A percentile compares a stretch with the other conserved stretches of the same genome.
Evolutionary conservation across 2,329 filamentous ascomycete species (phyloP).

Genomic region (Colletotrichum sidae): DNA sequence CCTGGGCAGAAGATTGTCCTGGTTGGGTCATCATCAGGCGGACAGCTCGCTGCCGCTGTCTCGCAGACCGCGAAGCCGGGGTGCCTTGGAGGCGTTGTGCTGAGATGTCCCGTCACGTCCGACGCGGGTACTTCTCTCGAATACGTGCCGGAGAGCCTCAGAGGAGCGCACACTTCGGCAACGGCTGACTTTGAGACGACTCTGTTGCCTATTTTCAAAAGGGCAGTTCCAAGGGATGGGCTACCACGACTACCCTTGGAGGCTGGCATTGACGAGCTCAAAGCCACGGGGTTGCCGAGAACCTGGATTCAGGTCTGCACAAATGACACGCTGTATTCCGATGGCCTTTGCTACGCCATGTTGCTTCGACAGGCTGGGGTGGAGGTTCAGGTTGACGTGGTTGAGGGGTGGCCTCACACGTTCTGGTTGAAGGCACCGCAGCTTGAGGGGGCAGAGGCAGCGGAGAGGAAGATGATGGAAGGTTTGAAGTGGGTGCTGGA

Average conservation of each 20-base stretch:
- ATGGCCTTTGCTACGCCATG: constrained; percentile 62
- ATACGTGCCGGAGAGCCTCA: constrained; percentile 51
- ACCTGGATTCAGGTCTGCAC: constrained; percentile 63
- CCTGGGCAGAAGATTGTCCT: constrained; percentile 46
- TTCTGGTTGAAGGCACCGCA: constrained; percentile 62
- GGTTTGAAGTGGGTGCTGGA: constrained; percentile 55
- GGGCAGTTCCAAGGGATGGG: constrained; percentile 52
- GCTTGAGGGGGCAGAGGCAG: constrained; percentile 52
- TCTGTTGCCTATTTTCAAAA: constrained; percentile 47
- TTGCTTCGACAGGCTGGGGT: constrained; percentile 52
- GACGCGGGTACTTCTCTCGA: constrained; percentile 52
- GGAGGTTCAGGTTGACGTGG: constrained; percentile 54
- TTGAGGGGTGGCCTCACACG: constrained; percentile 62
- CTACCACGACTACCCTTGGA: constrained; percentile 57
- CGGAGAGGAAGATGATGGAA: constrained; percentile 55
- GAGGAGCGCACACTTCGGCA: constrained; percentile 53
- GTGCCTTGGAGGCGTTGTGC: constrained; percentile 53
- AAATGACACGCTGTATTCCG: constrained; percentile 64
- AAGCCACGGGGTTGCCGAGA: constrained; percentile 48
- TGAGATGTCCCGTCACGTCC: constrained; percentile 61
- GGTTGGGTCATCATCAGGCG: constrained; percentile 60
- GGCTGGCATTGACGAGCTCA: constrained; percentile 43
- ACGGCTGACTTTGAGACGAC: constrained; percentile 51
- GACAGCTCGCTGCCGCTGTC: constrained; percentile 59
- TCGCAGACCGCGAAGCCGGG: constrained; percentile 46